These are phyloP conservation scores for Yamagishiella unicocca DNA, from an alignment of 139 green algal genomes.

Conservation along the genomic window DNA sequence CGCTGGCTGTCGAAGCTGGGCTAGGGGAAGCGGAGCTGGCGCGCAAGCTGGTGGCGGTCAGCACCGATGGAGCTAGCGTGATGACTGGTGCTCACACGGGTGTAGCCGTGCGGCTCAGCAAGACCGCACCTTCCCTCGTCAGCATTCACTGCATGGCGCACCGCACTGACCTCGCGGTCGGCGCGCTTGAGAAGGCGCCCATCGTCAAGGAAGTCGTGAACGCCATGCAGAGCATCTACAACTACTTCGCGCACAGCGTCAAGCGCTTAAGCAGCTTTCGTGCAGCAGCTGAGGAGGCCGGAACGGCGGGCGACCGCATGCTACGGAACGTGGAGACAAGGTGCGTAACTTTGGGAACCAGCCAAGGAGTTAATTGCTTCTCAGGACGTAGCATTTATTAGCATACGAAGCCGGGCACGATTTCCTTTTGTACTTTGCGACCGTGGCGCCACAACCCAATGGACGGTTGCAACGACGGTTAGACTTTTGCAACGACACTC, in stretches of 20 bases:
- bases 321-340: too few relatives aligned
- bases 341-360: too few relatives aligned
- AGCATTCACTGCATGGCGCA: slow-evolving; percentile 5
- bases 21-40: not conserved
- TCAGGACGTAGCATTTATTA: too few relatives aligned
- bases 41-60: not conserved
- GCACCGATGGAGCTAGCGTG: too few relatives aligned
- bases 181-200: not conserved
- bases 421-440: too few relatives aligned
- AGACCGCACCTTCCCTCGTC: not conserved
- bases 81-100: not conserved
- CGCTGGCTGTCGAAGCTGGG: not conserved
- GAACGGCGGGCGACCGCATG: not conserved
- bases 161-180: not conserved
- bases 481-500: too few relatives aligned
- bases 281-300: not conserved
- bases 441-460: too few relatives aligned
- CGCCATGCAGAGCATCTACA: not conserved
- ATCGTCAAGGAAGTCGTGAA: not conserved
- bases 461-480: too few relatives aligned
- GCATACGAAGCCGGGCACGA: too few relatives aligned
- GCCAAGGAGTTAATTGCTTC: too few relatives aligned
- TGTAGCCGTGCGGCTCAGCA: not conserved
- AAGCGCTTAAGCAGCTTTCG: not conserved
- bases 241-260: not conserved